phyloP scores from a whole-genome alignment of 1,139 yeast genomes.

The Yamadazyma diddensiae region DNA sequence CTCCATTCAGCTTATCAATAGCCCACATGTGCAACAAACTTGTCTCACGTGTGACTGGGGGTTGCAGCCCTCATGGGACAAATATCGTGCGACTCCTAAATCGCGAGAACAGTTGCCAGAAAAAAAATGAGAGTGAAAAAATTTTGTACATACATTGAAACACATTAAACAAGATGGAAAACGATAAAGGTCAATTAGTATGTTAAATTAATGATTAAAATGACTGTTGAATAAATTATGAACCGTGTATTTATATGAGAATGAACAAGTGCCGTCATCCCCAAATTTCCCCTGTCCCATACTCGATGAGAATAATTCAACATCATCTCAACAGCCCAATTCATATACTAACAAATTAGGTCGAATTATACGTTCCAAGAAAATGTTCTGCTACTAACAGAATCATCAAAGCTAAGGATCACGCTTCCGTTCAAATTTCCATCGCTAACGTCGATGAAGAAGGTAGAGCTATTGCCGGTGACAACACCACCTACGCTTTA shows the following conservation, averaged over 20 bases:
- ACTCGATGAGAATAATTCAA: too few relatives aligned
- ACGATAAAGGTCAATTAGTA: conserved; percentile 99
- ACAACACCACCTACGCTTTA: conserved; percentile 92
- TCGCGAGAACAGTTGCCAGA: conserved; percentile 4
- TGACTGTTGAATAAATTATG: too few relatives aligned
- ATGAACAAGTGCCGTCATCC: too few relatives aligned
- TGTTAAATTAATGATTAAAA: conserved; percentile 37
- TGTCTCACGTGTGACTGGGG: conserved; percentile 13
- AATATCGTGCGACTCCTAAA: conserved; percentile 8
- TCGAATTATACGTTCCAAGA: conserved; percentile 99
- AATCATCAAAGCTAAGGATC: conserved; percentile 99
- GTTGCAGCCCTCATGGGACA: conserved; percentile 12
- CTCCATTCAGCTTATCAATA: too few relatives aligned
- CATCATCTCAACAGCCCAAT: too few relatives aligned
- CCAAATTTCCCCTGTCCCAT: too few relatives aligned
- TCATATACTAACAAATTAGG: conserved; percentile 57
- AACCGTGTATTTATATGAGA: too few relatives aligned
- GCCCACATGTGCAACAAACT: too few relatives aligned
- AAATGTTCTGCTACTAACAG: conserved; percentile 99
- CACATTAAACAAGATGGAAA: conserved; percentile 76
- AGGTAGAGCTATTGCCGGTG: conserved; percentile 93
- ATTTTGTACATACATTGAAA: conserved; percentile 20
- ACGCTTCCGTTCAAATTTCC: conserved; percentile 88
- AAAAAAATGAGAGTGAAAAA: conserved; percentile 17
- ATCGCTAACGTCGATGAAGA: conserved; percentile 72